Evolutionary conservation across 441 rosid species (phyloP).

Genomic region (Flueggea neowawraea): DNA sequence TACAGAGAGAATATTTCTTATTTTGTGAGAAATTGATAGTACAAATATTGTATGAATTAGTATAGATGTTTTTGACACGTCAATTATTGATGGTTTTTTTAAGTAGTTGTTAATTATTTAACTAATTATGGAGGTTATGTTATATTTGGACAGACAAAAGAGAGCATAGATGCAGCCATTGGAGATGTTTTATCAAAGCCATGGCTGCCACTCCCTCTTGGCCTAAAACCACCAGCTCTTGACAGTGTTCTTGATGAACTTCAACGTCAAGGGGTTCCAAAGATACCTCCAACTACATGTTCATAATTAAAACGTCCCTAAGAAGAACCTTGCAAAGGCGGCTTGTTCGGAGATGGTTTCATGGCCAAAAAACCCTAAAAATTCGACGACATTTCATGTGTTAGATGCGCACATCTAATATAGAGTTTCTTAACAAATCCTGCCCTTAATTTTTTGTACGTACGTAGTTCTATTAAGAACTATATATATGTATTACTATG

Average conservation of each 20-base stretch:
- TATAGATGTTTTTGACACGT: too few relatives aligned
- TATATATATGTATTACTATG: neutral
- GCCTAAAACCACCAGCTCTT: slow-evolving; percentile 78
- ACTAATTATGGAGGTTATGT: too few relatives aligned
- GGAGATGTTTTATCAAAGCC: slow-evolving; percentile 87
- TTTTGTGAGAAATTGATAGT: too few relatives aligned
- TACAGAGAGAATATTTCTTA: too few relatives aligned
- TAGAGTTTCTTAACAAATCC: neutral
- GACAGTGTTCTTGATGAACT: slow-evolving; percentile 75
- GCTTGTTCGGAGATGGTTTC: slow-evolving; percentile 1
- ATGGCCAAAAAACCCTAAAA: neutral
- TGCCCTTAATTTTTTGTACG: neutral
- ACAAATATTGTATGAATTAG: too few relatives aligned
- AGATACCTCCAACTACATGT: slow-evolving; percentile 11
- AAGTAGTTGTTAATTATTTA: too few relatives aligned
- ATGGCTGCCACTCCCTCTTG: slow-evolving; percentile 88
- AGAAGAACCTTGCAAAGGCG: slow-evolving; percentile 2
- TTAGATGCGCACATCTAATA: slow-evolving; percentile 17
- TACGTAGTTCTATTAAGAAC: too few relatives aligned
- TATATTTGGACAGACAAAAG: slow-evolving; percentile 47
- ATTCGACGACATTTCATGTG: slow-evolving; percentile 40
- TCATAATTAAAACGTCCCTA: neutral
- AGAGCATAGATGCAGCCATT: slow-evolving; percentile 82
- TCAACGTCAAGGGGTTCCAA: slow-evolving; percentile 74
- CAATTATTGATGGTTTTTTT: too few relatives aligned